These are phyloP conservation scores for Saccharomycopsis schoenii DNA, from an alignment of 805 yeast species.

Conservation along the genomic window DNA sequence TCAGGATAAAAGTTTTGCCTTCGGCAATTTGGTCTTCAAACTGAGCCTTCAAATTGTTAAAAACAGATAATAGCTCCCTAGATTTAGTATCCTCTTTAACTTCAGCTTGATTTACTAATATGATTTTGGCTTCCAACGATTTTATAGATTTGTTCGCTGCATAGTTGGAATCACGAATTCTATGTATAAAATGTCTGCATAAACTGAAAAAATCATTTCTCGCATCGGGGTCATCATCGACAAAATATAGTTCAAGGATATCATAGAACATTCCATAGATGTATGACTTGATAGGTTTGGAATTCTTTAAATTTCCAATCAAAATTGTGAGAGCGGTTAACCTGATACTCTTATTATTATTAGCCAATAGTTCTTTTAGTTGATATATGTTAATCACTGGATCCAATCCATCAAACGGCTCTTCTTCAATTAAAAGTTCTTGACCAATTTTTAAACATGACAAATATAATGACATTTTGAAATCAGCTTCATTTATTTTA, in stretches of 20 bases:
- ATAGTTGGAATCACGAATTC: constrained; percentile 64
- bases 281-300: constrained; percentile 41
- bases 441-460: constrained; percentile 58
- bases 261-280: constrained; percentile 36
- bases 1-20: constrained; percentile 31
- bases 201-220: constrained; percentile 57
- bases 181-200: constrained; percentile 48
- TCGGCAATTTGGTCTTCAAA: constrained; percentile 23
- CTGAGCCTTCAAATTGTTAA: background rate
- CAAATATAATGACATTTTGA: constrained; percentile 33
- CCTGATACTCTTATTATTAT: constrained; percentile 29
- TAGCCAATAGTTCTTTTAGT: constrained; percentile 35
- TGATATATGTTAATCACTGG: constrained; percentile 27
- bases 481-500: constrained; percentile 14
- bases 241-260: constrained; percentile 40
- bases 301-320: constrained; percentile 50
- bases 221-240: constrained; percentile 58
- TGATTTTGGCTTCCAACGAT: constrained; percentile 29
- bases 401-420: constrained; percentile 33
- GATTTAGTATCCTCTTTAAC: background rate
- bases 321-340: constrained; percentile 51
- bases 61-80: background rate
- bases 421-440: constrained; percentile 41
- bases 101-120: background rate
- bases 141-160: constrained; percentile 41